These are phyloP conservation scores for Penicillium coffeae DNA, from an alignment of 495 filamentous ascomycete genomes.

Conservation along the genomic window DNA sequence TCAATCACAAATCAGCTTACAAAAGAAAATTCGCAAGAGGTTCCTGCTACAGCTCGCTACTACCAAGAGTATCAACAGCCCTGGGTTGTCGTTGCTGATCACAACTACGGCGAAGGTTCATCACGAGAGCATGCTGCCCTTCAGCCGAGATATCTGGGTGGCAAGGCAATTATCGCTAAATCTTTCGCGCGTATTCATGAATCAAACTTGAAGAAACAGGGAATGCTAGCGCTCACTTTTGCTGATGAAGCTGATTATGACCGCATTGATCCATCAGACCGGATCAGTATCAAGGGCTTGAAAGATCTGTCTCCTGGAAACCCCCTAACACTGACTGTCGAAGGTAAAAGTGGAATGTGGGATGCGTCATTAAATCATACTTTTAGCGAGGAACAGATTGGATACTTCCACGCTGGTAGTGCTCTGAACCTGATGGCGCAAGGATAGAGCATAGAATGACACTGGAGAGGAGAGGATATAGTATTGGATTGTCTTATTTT, in stretches of 20 bases:
- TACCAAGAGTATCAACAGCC: slow-evolving; percentile 83
- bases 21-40: no score
- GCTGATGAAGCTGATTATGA: no score
- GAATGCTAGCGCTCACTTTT: slow-evolving; percentile 90
- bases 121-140: slow-evolving; percentile 93
- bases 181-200: slow-evolving; percentile 94
- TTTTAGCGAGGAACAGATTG: slow-evolving; percentile 10
- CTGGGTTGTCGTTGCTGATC: slow-evolving; percentile 93
- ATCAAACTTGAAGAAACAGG: slow-evolving; percentile 97
- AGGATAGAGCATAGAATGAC: not conserved
- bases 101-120: slow-evolving; percentile 91
- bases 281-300: no score
- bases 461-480: not conserved
- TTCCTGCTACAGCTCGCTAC: slow-evolving; percentile 81
- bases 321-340: no score
- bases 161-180: slow-evolving; percentile 83
- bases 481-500: not conserved
- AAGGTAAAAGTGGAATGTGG: slow-evolving; percentile 50
- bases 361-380: slow-evolving; percentile 5
- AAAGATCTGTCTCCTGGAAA: no score
- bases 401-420: slow-evolving; percentile 10
- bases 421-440: slow-evolving; percentile 11
- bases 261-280: no score
- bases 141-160: slow-evolving; percentile 86
- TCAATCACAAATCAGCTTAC: no score